Percentiles rank a stretch among this genome's conserved stretches.
Conservation (phyloP, 2,329 filamentous ascomycete species). For the Pseudogymnoascus sp. region DNA sequence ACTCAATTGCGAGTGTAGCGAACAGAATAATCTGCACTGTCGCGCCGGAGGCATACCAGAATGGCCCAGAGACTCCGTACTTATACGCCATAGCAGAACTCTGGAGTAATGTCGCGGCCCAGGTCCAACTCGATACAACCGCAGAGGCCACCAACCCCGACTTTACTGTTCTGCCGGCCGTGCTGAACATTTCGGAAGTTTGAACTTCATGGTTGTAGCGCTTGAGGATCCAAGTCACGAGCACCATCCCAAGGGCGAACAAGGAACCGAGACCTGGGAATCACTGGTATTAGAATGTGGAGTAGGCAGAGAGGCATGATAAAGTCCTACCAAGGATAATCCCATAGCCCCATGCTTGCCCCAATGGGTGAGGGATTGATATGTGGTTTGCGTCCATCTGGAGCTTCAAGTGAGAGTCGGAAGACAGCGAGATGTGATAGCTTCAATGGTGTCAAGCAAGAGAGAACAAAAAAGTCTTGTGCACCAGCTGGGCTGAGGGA, state of each 20-base stretch:
- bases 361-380: slow-evolving; percentile 9
- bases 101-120: slow-evolving; percentile 77
- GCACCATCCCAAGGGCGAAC: slow-evolving; percentile 56
- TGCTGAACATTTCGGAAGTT: slow-evolving; percentile 89
- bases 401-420: neutral
- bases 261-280: slow-evolving; percentile 40
- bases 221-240: slow-evolving; percentile 28
- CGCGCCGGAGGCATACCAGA: slow-evolving; percentile 61
- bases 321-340: slow-evolving; percentile 42
- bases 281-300: neutral
- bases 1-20: slow-evolving; percentile 79
- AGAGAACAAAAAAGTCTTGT: neutral
- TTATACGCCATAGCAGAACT: slow-evolving; percentile 74
- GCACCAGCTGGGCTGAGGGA: neutral
- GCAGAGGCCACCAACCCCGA: slow-evolving; percentile 80
- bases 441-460: neutral
- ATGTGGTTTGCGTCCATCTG: slow-evolving; percentile 1
- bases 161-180: slow-evolving; percentile 80
- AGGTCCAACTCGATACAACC: slow-evolving; percentile 90
- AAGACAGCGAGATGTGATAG: neutral
- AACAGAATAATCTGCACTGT: slow-evolving; percentile 85
- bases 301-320: neutral
- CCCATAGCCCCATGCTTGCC: slow-evolving; percentile 52
- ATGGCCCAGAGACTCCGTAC: slow-evolving; percentile 61
- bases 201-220: slow-evolving; percentile 68